Evolutionary conservation across 2,329 filamentous ascomycete species (phyloP).

Genomic region (Xylaria sp.): DNA sequence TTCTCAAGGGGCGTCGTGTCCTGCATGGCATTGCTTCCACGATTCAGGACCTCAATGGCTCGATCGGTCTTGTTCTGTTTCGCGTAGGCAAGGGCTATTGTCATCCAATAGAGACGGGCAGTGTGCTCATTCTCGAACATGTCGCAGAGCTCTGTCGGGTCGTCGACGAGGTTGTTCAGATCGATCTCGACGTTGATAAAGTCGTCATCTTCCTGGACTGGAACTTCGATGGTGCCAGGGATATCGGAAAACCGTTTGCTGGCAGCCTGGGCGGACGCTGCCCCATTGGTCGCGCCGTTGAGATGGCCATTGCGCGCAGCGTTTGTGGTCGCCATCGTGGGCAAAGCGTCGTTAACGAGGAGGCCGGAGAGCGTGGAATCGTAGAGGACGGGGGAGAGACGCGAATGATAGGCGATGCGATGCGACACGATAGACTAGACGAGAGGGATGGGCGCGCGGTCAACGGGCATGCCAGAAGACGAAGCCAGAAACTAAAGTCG

Average conservation of each 20-base stretch:
- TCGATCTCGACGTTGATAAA: conserved; percentile 90
- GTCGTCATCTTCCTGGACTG: conserved; percentile 71
- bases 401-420: conserved; percentile 9
- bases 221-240: conserved; percentile 72
- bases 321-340: conserved; percentile 51
- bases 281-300: conserved; percentile 57
- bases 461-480: conserved; percentile 34
- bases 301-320: conserved; percentile 56
- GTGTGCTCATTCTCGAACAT: conserved; percentile 94
- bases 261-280: conserved; percentile 50
- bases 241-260: conserved; percentile 73
- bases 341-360: not conserved
- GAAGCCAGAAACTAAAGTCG: conserved; percentile 25
- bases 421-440: conserved; percentile 8
- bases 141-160: conserved; percentile 93
- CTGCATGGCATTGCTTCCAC: conserved; percentile 77
- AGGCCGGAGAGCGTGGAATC: not conserved
- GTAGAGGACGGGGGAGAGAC: not conserved
- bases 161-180: conserved; percentile 88
- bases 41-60: conserved; percentile 76
- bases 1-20: conserved; percentile 81
- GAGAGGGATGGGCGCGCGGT: not conserved
- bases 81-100: conserved; percentile 94
- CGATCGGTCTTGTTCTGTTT: conserved; percentile 95
- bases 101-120: conserved; percentile 95